Base-by-base conservation (phyloP, 768 basidiomycete genomes). In the Lentinus brumalis region DNA sequence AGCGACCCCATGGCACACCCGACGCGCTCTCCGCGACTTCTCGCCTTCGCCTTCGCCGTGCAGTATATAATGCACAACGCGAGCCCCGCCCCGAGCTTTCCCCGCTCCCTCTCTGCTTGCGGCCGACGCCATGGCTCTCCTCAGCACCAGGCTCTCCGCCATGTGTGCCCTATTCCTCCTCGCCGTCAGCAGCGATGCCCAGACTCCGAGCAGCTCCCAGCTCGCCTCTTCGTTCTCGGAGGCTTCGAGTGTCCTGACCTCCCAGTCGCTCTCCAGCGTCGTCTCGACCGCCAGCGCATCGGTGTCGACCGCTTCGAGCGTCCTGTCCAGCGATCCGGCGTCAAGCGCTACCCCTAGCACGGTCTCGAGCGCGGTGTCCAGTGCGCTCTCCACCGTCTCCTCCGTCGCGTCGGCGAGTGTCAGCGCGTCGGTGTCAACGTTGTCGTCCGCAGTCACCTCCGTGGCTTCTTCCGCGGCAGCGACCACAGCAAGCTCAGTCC, bases 161-260 rank as follows among this genome's bases (percentile, higher is more conserved):
- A 21, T 67, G 46, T 59, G 54, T 47, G 61, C 63, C 30, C 66
- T 44, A 14, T 55, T 67, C 63, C 65, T n/a, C 53, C 59, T 64
- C 59, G 60, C 57, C 45, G 55, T 52, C 56, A 30, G 14, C 30
- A n/a, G 47, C 41, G 38, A 53, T n/a, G 52, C 42, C 8, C 32
- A 52, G 52, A 46, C 47, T 21, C 15, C 29, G 44, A 9, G 14
- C 35, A 11, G 38, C 38, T n/a, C 12, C 26, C 8, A 18, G 46
- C 21, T 49, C 6, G 2, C 10, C 21, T 21, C 6, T 3, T 49
- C 41, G 50, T 53, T 3, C n/a, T 30, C 44, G 31, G 35, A 29
- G 18, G 46, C 18, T 11, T 51, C 60, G 10, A 50, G 49, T 2
- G 4, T 51, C 26, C 38, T 30, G 14, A 41, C 9, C 52, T 10